Evolutionary conservation across 2,329 filamentous ascomycete genomes (phyloP), one percentile per base, ranked within the genome.

Genomic region (Aspergillaceae sp.): DNA sequence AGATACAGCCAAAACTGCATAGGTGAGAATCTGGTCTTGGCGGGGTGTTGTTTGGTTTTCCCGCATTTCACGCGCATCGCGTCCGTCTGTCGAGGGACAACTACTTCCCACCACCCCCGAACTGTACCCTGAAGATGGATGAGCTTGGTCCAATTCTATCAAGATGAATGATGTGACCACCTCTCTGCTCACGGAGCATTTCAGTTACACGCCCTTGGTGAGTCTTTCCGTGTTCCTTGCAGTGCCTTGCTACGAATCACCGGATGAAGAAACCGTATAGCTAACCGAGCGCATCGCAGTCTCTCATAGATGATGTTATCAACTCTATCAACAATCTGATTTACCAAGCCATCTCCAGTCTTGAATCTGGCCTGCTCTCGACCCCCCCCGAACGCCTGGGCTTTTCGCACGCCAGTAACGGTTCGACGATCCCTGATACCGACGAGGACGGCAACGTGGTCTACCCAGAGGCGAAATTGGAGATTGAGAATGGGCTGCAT

Each of bases 241-340:
- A 41, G 40, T 30, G 30, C 32, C 37, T 30, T 11, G 33, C 38
- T 35, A 34, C 41, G 7, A 26, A 29, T n/a, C 19, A 9, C 37
- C 28, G 30, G 27, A 40, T 10, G n/a, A 40, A 40, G 26, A 4
- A n/a, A 29, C 27, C 27, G 28, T 29, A 30, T 5, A 28, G 7
- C 36, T 38, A 41, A 41, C 7, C 19, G 19, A 19, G 26, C 40
- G 7, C 10, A 29, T 8, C 11, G 8, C 59, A 95, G 90, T 86
- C 86, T 50, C 80, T 98, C 37, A 85, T 98, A 61, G 92, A 98
- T 79, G 91, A 97, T 70, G 90, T 97, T 58, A 95, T 97, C 73
- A 96, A 97, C 74, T 86, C 85, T 46, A 82, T 96, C 67, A 98
- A 97, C 73, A 87, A 91, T 60, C 80, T 96, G 59, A 85, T 92